phyloP scores from a whole-genome alignment of 768 basidiomycete species.

The Boletus coccyginus region DNA sequence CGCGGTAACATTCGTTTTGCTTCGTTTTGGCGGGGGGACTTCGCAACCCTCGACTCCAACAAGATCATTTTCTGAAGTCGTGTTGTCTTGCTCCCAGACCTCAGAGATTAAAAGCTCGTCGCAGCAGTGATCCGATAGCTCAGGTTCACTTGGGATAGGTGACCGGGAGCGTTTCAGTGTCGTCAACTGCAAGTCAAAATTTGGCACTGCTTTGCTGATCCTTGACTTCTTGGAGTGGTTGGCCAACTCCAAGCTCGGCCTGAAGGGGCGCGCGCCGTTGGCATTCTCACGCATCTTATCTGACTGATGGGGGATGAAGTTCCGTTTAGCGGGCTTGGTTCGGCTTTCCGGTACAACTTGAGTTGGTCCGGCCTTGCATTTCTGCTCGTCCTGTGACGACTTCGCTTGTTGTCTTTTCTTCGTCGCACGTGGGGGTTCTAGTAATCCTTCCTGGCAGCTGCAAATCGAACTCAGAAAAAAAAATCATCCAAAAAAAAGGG shows the following conservation, averaged over 20 bases:
- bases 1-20: neutral
- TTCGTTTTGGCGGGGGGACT: conserved; percentile 19
- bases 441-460: conserved; percentile 73
- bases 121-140: conserved; percentile 31
- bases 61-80: conserved; percentile 33
- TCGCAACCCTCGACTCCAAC: conserved; percentile 33
- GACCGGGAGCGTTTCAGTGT: conserved; percentile 25
- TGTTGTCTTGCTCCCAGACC: conserved; percentile 31
- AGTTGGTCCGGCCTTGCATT: neutral
- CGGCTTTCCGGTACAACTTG: conserved; percentile 13
- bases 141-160: conserved; percentile 1
- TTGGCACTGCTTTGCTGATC: conserved; percentile 30
- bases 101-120: conserved; percentile 35
- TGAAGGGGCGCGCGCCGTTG: conserved; percentile 37
- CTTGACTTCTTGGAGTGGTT: conserved; percentile 2
- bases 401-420: conserved; percentile 29
- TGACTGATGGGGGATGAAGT: conserved; percentile 36
- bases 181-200: conserved; percentile 53
- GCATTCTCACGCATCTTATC: conserved; percentile 44
- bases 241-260: conserved; percentile 46
- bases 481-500: neutral
- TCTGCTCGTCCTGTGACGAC: conserved; percentile 2
- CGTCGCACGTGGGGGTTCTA: conserved; percentile 44
- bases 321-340: conserved; percentile 23
- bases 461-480: conserved; percentile 7